These are phyloP conservation scores for Alternaria incomplexa DNA, from an alignment of 2,329 filamentous ascomycete species.

Conservation along the genomic window DNA sequence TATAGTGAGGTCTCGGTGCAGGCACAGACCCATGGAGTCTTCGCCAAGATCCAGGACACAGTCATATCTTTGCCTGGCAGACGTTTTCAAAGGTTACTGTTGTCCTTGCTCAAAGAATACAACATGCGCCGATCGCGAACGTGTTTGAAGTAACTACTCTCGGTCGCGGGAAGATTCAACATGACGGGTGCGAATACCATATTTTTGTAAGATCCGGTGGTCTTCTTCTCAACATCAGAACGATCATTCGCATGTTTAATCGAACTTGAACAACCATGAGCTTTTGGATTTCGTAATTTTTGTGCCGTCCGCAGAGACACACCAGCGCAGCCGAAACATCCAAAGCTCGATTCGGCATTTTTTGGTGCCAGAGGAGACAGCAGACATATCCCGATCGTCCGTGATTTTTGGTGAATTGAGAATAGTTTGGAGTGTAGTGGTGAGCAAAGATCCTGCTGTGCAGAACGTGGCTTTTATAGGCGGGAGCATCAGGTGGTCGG, in stretches of 20 bases:
- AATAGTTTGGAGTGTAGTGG: not conserved
- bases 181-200: not conserved
- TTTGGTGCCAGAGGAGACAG: not conserved
- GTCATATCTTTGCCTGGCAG: too few species aligned
- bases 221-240: not conserved
- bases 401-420: too few species aligned
- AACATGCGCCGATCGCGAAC: too few species aligned
- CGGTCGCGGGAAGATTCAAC: rapidly evolving
- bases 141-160: not conserved
- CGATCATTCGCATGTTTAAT: rapidly evolving
- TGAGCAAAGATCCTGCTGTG: not conserved
- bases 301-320: not conserved
- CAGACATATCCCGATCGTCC: too few species aligned
- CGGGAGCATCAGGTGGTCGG: too few species aligned
- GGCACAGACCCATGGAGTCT: too few species aligned
- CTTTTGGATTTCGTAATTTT: not conserved
- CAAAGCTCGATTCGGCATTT: too few species aligned
- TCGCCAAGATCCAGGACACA: too few species aligned
- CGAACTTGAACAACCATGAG: too few species aligned
- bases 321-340: not conserved
- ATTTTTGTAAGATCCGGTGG: not conserved
- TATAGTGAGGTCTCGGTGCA: too few species aligned
- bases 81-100: too few species aligned
- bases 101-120: too few species aligned
- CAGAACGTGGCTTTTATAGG: not conserved